These are phyloP conservation scores for Kwoniella dejecticola DNA, from an alignment of 768 basidiomycete genomes.

Conservation along the genomic window DNA sequence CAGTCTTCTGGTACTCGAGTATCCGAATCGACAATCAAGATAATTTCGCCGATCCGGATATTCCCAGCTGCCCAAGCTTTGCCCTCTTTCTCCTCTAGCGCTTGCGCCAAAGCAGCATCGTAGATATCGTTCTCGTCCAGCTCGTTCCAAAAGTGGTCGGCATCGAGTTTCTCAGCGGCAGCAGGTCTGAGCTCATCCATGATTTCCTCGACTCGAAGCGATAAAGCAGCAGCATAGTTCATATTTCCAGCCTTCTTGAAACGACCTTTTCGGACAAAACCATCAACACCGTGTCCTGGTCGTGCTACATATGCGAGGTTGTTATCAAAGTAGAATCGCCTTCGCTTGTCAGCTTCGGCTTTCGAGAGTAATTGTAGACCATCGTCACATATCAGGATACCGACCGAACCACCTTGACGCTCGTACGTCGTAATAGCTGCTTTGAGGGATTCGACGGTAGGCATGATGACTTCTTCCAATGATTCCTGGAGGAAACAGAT, in stretches of 20 bases:
- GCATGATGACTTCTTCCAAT: constrained; percentile 62
- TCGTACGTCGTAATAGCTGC: constrained; percentile 90
- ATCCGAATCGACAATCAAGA: constrained; percentile 80
- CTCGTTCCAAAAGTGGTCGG: constrained; percentile 60
- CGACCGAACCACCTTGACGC: constrained; percentile 79
- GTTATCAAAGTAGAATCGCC: constrained; percentile 69
- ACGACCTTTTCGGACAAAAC: constrained; percentile 77
- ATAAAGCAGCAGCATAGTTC: constrained; percentile 77
- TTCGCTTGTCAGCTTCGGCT: constrained; percentile 67
- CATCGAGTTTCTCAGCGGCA: constrained; percentile 45
- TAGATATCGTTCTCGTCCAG: constrained; percentile 68
- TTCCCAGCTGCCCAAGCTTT: constrained; percentile 72
- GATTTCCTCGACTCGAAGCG: constrained; percentile 64
- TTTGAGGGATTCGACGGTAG: constrained; percentile 68
- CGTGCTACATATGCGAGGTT: constrained; percentile 82
- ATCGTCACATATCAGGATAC: constrained; percentile 81
- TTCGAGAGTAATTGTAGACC: constrained; percentile 70
- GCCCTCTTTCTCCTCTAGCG: constrained; percentile 67
- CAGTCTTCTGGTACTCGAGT: constrained; percentile 82
- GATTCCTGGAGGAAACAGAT: constrained; percentile 32
- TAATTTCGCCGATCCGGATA: constrained; percentile 65
- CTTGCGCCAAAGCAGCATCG: constrained; percentile 70
- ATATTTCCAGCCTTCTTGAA: constrained; percentile 83
- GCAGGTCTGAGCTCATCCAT: constrained; percentile 61
- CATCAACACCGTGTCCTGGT: constrained; percentile 69